phyloP scores from a whole-genome alignment of 257 asterid genomes.

The Sherardia arvensis region DNA sequence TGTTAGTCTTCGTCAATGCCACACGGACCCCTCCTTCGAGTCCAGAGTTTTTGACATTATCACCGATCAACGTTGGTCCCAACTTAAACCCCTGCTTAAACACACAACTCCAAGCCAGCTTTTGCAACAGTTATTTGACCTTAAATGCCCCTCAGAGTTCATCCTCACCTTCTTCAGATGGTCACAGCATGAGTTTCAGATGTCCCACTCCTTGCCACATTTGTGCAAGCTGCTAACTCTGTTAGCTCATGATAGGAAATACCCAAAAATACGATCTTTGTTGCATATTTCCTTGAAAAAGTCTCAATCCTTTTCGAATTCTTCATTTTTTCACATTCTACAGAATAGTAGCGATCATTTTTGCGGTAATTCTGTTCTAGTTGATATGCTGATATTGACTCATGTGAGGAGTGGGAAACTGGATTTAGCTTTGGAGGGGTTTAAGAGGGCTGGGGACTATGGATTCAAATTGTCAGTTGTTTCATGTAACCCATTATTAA shows the following conservation, averaged over 20 bases:
- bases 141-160: constrained; percentile 28
- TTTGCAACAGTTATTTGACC: constrained; percentile 36
- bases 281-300: constrained; percentile 37
- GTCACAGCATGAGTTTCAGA: constrained; percentile 44
- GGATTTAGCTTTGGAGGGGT: constrained; percentile 63
- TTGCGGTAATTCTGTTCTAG: constrained; percentile 46
- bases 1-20: neutral
- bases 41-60: constrained; percentile 29
- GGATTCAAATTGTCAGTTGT: constrained; percentile 47
- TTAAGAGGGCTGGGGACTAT: constrained; percentile 66
- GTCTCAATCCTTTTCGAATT: constrained; percentile 25
- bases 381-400: constrained; percentile 54
- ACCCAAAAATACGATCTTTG: constrained; percentile 58
- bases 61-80: constrained; percentile 50
- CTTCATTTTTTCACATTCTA: constrained; percentile 45
- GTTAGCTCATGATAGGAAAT: constrained; percentile 46
- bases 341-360: constrained; percentile 34
- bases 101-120: constrained; percentile 33
- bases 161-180: constrained; percentile 52
- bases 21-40: constrained; percentile 21
- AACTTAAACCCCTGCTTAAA: constrained; percentile 32
- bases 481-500: constrained; percentile 58
- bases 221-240: constrained; percentile 34
- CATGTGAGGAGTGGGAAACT: constrained; percentile 36
- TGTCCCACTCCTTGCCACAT: constrained; percentile 35